Conservation (phyloP, 768 basidiomycete species). For the Galerina marginata region DNA sequence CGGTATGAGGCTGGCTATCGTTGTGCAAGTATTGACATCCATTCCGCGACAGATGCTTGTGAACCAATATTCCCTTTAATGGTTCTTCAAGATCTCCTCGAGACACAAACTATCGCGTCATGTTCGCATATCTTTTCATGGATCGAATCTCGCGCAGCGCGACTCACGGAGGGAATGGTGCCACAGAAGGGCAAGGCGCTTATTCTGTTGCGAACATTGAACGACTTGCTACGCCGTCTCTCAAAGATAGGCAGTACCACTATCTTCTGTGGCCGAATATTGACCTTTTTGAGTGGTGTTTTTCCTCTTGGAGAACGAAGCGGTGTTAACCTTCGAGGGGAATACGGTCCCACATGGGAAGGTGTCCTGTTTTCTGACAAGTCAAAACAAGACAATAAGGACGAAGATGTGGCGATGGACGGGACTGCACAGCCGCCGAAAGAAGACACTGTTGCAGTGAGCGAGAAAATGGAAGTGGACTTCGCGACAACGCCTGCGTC, state of each 20-base stretch:
- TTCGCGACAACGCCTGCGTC: constrained; percentile 43
- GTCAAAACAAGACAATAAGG: constrained; percentile 35
- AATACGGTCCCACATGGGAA: constrained; percentile 83
- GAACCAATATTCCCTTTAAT: constrained; percentile 76
- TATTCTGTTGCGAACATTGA: constrained; percentile 80
- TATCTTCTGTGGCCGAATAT: constrained; percentile 87
- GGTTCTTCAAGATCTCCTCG: constrained; percentile 81
- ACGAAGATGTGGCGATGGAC: constrained; percentile 36
- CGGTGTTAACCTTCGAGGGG: constrained; percentile 90
- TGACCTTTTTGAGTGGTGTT: constrained; percentile 84
- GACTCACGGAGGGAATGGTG: constrained; percentile 78
- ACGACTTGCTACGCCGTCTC: constrained; percentile 84
- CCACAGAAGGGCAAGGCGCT: constrained; percentile 91
- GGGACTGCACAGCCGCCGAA: constrained; percentile 20
- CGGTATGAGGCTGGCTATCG: constrained; percentile 46
- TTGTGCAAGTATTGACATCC: neutral
- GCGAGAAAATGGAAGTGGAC: constrained; percentile 71
- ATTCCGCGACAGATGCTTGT: constrained; percentile 62
- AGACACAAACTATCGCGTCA: constrained; percentile 83
- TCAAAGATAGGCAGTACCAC: constrained; percentile 88
- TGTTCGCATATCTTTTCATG: constrained; percentile 90
- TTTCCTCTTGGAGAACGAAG: constrained; percentile 90
- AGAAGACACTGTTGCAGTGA: constrained; percentile 34
- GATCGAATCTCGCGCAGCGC: constrained; percentile 75
- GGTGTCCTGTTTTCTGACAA: constrained; percentile 53